phyloP scores from a whole-genome alignment of 169 alveolate genomes.

The Babesia ovata region DNA sequence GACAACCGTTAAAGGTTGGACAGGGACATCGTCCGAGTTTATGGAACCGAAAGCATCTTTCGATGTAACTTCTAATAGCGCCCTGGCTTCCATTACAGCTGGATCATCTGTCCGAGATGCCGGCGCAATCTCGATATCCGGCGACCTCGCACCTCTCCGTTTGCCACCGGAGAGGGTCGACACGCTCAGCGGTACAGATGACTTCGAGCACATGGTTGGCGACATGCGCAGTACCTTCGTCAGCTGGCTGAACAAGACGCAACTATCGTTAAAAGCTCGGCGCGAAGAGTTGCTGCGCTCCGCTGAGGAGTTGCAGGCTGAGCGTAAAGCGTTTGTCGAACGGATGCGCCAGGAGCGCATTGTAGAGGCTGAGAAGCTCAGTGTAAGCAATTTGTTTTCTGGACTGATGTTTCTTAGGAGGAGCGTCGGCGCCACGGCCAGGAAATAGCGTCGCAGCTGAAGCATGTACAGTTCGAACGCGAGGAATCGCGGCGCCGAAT shows the following conservation, averaged over 20 bases:
- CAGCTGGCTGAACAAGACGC: constrained; percentile 84
- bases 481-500: constrained; percentile 83
- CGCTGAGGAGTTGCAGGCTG: constrained; percentile 73
- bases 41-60: not conserved
- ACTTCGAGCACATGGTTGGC: constrained; percentile 85
- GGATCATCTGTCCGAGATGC: not conserved
- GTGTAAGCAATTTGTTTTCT: constrained; percentile 40
- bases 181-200: constrained; percentile 54
- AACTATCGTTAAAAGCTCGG: constrained; percentile 69
- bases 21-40: not conserved
- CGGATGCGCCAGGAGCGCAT: constrained; percentile 54
- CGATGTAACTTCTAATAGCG: not conserved
- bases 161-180: constrained; percentile 13
- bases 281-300: constrained; percentile 64
- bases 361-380: constrained; percentile 53
- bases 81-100: constrained; percentile 2
- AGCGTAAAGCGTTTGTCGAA: constrained; percentile 67
- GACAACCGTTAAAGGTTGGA: constrained; percentile 16
- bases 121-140: constrained; percentile 3
- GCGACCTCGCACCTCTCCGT: constrained; percentile 46
- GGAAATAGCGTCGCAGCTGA: constrained; percentile 78
- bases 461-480: constrained; percentile 83
- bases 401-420: constrained; percentile 52
- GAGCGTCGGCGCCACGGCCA: constrained; percentile 81
- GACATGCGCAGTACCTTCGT: constrained; percentile 84